phyloP scores from a whole-genome alignment of 805 yeast genomes.

The Suhomyces sp. region DNA sequence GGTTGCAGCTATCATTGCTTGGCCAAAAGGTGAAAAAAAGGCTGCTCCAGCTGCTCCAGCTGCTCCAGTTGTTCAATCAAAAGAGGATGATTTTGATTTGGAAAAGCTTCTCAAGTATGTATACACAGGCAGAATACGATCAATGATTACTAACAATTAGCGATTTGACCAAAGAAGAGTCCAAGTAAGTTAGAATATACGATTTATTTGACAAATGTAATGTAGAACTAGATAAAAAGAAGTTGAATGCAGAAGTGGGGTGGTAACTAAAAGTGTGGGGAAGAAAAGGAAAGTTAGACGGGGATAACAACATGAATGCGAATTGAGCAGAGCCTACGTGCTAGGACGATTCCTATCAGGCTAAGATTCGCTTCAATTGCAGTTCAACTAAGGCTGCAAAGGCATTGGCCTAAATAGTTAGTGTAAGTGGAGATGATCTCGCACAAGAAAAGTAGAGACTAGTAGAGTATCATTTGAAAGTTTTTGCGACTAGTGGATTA shows the following conservation, averaged over 20 bases:
- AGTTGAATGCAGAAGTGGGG: not conserved
- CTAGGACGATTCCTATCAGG: no score
- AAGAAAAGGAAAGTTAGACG: not conserved
- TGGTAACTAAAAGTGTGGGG: not conserved
- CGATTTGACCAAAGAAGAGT: constrained; percentile 41
- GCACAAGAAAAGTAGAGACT: not conserved
- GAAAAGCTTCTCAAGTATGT: constrained; percentile 44
- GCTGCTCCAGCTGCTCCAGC: constrained; percentile 20
- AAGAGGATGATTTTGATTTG: constrained; percentile 43
- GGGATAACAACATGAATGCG: no score
- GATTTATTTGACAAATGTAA: not conserved
- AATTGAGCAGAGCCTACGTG: no score
- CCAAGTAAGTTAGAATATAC: constrained; percentile 22
- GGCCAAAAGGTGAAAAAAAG: constrained; percentile 31
- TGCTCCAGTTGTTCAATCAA: constrained; percentile 19
- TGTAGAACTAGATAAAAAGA: not conserved
- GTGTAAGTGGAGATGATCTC: no score
- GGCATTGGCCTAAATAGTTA: no score
- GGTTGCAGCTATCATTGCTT: constrained; percentile 35
- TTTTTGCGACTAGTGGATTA: not conserved
- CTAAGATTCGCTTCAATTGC: no score
- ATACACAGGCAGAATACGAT: constrained; percentile 3
- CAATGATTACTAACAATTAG: constrained; percentile 19
- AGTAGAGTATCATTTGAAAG: no score
- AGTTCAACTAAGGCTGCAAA: not conserved